phyloP scores from a whole-genome alignment of 345 rosid species.

The Crucihimalaya himalaica region DNA sequence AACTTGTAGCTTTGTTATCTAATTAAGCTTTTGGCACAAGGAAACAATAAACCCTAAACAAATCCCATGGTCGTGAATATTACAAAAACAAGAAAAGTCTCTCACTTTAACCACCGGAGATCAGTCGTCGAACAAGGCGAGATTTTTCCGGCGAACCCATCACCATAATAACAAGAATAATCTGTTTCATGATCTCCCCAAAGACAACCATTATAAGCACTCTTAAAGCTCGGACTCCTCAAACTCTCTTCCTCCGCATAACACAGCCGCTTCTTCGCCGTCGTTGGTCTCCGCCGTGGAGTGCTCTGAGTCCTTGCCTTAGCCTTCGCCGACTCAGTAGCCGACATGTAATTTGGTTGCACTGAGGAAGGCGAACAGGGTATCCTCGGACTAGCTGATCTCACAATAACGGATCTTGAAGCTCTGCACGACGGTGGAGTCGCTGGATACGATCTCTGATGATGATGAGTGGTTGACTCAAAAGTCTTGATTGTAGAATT shows the following conservation, averaged over 20 bases:
- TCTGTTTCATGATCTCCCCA: slow-evolving; percentile 53
- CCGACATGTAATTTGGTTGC: slow-evolving; percentile 84
- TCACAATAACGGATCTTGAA: slow-evolving; percentile 48
- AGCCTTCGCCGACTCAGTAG: slow-evolving; percentile 87
- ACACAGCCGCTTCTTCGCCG: slow-evolving; percentile 67
- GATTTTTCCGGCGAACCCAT: slow-evolving; percentile 57
- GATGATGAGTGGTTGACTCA: slow-evolving; percentile 47
- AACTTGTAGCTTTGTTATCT: background rate
- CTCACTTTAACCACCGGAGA: slow-evolving; percentile 62
- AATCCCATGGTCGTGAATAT: background rate
- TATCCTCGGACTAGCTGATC: slow-evolving; percentile 70
- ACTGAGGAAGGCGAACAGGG: slow-evolving; percentile 50
- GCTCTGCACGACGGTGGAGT: slow-evolving; percentile 70
- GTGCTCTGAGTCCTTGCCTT: slow-evolving; percentile 75
- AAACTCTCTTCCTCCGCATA: slow-evolving; percentile 55
- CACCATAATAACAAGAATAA: slow-evolving; percentile 50
- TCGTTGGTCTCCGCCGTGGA: slow-evolving; percentile 60
- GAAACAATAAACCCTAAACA: background rate
- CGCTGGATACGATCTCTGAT: slow-evolving; percentile 43
- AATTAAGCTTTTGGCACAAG: background rate
- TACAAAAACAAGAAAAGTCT: background rate
- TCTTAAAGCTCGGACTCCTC: slow-evolving; percentile 78
- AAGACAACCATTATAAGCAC: slow-evolving; percentile 50
- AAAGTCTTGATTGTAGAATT: slow-evolving; percentile 55
- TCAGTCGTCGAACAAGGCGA: slow-evolving; percentile 74